These are phyloP conservation scores for Cyclotella baltica DNA, from an alignment of 108 stramenopile genomes.

Conservation along the genomic window DNA sequence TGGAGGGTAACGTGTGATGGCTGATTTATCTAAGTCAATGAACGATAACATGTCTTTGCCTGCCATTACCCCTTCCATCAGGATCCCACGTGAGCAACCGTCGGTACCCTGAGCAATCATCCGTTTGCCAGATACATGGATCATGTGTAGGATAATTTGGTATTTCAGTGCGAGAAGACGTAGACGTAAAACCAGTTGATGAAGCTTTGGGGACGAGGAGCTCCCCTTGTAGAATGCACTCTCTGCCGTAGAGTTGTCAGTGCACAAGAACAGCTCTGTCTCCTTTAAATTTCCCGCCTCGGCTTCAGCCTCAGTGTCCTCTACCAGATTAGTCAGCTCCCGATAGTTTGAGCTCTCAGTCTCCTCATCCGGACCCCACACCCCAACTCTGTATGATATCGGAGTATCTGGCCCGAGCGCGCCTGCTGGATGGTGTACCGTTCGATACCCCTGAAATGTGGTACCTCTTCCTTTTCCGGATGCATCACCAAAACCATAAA, in stretches of 20 bases:
- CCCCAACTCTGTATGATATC: not conserved
- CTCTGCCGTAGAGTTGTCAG: conserved; percentile 57
- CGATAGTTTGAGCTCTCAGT: conserved; percentile 15
- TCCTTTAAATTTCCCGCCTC: conserved; percentile 7
- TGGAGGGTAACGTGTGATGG: conserved; percentile 27
- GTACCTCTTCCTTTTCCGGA: conserved; percentile 22
- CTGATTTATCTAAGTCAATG: conserved; percentile 13
- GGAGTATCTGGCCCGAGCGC: conserved; percentile 4
- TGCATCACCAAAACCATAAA: conserved; percentile 28
- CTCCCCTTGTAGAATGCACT: conserved; percentile 32
- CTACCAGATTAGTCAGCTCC: conserved; percentile 17
- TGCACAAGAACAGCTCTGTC: conserved; percentile 58
- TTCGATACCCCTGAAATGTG: not conserved
- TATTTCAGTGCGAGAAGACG: not conserved
- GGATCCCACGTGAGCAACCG: conserved; percentile 28
- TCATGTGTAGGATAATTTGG: conserved; percentile 2
- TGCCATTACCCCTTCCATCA: conserved; percentile 27
- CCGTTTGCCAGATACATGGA: conserved; percentile 36
- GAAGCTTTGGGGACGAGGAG: conserved; percentile 23
- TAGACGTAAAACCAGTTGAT: conserved; percentile 16
- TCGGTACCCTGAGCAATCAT: conserved; percentile 43
- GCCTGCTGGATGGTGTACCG: not conserved
- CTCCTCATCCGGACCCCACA: conserved; percentile 4
- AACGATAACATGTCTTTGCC: conserved; percentile 9
- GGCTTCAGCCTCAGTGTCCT: conserved; percentile 21